phyloP scores from a whole-genome alignment of 768 basidiomycete genomes.

The Lactarius tabidus region DNA sequence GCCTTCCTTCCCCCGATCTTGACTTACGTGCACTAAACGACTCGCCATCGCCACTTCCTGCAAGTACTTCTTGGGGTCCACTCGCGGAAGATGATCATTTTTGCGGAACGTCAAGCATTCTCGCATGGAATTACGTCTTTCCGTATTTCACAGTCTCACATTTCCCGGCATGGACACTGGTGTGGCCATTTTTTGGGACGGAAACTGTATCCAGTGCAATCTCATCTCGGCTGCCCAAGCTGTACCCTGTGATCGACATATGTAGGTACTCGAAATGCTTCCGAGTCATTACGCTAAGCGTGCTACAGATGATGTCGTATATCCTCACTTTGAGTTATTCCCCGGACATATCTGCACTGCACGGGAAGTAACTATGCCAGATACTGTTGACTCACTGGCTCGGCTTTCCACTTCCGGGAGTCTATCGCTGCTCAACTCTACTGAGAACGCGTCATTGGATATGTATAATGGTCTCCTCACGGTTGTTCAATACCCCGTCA shows the following conservation, averaged over 20 bases:
- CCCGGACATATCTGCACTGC: constrained; percentile 19
- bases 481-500: not conserved
- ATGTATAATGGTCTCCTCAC: not conserved
- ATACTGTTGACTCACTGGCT: not conserved
- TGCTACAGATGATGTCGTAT: constrained; percentile 32
- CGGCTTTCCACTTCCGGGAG: not conserved
- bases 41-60: constrained; percentile 24
- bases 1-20: not conserved
- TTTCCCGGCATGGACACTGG: constrained; percentile 18
- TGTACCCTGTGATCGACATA: constrained; percentile 28
- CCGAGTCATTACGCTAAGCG: constrained; percentile 18
- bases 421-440: not conserved
- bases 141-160: constrained; percentile 7
- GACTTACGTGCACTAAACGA: constrained; percentile 25
- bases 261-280: constrained; percentile 28
- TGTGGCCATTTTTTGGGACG: constrained; percentile 21
- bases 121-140: not conserved
- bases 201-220: not conserved
- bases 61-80: not conserved
- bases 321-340: constrained; percentile 35
- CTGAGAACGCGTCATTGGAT: not conserved
- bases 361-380: not conserved
- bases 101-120: not conserved
- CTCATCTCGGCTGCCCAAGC: constrained; percentile 8
- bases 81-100: not conserved